phyloP scores from a whole-genome alignment of 2,329 filamentous ascomycete species.

The Fusarium dimerum region DNA sequence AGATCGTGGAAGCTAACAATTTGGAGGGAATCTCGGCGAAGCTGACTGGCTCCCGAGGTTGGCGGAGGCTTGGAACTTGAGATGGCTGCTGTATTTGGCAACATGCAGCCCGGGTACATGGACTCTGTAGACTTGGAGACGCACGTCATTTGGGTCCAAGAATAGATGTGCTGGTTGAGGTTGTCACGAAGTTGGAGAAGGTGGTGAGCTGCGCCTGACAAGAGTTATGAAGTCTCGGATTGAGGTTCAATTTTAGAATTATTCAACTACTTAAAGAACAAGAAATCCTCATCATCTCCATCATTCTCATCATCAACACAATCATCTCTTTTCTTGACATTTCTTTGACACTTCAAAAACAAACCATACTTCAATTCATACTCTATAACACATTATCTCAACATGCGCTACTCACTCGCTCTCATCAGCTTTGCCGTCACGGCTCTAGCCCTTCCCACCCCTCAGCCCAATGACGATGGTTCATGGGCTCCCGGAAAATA shows the following conservation, averaged over 20 bases:
- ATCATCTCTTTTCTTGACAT: neutral
- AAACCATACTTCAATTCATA: neutral
- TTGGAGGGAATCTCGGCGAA: neutral
- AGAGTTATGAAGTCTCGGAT: neutral
- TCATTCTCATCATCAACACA: neutral
- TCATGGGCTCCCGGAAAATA: slow-evolving; percentile 13
- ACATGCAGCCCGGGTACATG: neutral
- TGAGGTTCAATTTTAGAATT: neutral
- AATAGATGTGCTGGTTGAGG: neutral
- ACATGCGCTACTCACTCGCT: slow-evolving; percentile 24
- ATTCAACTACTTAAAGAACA: neutral
- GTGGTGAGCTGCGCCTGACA: too few species aligned
- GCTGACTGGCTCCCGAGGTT: neutral
- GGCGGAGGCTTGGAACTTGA: neutral
- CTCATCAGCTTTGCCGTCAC: slow-evolving; percentile 23
- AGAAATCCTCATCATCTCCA: neutral
- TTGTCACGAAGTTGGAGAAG: neutral
- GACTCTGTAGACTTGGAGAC: neutral
- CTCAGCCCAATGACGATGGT: slow-evolving; percentile 19
- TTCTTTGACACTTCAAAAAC: neutral
- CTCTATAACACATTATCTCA: neutral
- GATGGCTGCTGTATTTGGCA: neutral
- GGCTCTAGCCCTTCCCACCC: slow-evolving; percentile 22
- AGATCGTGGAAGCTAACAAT: neutral
- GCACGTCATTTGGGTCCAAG: neutral